Evolutionary conservation across 345 rosid genomes (phyloP).

Genomic region (Arabis hirsuta): DNA sequence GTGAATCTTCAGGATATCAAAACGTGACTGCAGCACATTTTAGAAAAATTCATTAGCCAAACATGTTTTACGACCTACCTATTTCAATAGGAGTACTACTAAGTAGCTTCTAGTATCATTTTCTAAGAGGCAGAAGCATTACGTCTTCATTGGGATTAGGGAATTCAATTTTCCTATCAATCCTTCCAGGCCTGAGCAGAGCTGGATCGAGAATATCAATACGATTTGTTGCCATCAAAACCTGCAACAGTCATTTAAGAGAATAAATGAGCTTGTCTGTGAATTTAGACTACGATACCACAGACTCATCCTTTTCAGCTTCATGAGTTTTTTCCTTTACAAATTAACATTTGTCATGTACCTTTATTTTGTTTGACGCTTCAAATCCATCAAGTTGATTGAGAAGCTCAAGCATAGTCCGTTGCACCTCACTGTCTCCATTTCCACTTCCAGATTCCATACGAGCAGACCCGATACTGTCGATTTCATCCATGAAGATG

Average conservation of each 20-base stretch:
- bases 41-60: slow-evolving; percentile 5
- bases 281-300: not conserved
- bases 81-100: not conserved
- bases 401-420: slow-evolving; percentile 99
- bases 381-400: slow-evolving; percentile 98
- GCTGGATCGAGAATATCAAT: slow-evolving; percentile 98
- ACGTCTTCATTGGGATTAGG: slow-evolving; percentile 99
- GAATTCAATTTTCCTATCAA: slow-evolving; percentile 96
- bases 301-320: not conserved
- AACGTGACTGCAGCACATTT: slow-evolving; percentile 73
- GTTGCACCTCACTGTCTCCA: slow-evolving; percentile 97
- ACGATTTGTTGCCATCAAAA: slow-evolving; percentile 98
- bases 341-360: slow-evolving; percentile 15
- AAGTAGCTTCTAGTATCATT: not conserved
- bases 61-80: not conserved
- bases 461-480: slow-evolving; percentile 98
- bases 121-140: slow-evolving; percentile 1
- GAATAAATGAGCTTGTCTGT: not conserved
- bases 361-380: slow-evolving; percentile 99
- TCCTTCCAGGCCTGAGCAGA: slow-evolving; percentile 96
- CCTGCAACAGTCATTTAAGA: slow-evolving; percentile 52
- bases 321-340: not conserved
- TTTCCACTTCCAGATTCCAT: slow-evolving; percentile 99
- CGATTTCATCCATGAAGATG: slow-evolving; percentile 98
- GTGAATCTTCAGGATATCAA: slow-evolving; percentile 93